A percentile compares a stretch with the other conserved stretches of the same genome.
Evolutionary conservation across 192 early-diverging fungal species (phyloP).

Genomic region (Gaertneriomyces semiglobifer): DNA sequence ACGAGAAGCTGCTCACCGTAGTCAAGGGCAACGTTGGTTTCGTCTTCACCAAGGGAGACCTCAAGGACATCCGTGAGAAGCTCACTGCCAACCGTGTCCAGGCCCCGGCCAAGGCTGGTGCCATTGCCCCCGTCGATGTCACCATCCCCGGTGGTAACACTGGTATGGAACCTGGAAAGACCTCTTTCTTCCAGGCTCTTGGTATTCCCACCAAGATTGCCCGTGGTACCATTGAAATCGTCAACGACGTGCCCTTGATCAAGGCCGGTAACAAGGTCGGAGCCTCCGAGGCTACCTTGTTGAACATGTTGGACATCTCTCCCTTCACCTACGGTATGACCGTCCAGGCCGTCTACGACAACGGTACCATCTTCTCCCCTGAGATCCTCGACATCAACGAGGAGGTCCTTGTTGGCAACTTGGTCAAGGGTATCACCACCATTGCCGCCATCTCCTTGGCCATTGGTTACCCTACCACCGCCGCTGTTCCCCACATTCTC

Average conservation of each 20-base stretch:
- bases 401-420: constrained; percentile 77
- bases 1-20: constrained; percentile 76
- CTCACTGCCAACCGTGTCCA: constrained; percentile 91
- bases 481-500: constrained; percentile 90
- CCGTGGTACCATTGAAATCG: constrained; percentile 99
- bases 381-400: constrained; percentile 91
- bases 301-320: constrained; percentile 99
- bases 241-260: constrained; percentile 90
- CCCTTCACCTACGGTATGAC: constrained; percentile 99
- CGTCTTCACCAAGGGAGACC: constrained; percentile 98
- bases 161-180: constrained; percentile 99
- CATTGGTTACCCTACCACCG: constrained; percentile 53
- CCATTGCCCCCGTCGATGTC: constrained; percentile 91
- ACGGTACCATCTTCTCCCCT: constrained; percentile 84
- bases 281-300: constrained; percentile 94
- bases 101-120: constrained; percentile 95
- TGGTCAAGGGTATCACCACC: constrained; percentile 86
- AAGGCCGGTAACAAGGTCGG: constrained; percentile 90
- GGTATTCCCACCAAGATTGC: constrained; percentile 99
- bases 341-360: constrained; percentile 88
- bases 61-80: constrained; percentile 89
- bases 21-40: constrained; percentile 98
- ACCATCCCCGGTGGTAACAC: constrained; percentile 95
- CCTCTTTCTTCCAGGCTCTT: constrained; percentile 99
- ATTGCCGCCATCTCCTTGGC: constrained; percentile 87